Evolutionary conservation across 345 rosid genomes (phyloP), one percentile per base, ranked within the genome.

Genomic region (Lepidium sativum): DNA sequence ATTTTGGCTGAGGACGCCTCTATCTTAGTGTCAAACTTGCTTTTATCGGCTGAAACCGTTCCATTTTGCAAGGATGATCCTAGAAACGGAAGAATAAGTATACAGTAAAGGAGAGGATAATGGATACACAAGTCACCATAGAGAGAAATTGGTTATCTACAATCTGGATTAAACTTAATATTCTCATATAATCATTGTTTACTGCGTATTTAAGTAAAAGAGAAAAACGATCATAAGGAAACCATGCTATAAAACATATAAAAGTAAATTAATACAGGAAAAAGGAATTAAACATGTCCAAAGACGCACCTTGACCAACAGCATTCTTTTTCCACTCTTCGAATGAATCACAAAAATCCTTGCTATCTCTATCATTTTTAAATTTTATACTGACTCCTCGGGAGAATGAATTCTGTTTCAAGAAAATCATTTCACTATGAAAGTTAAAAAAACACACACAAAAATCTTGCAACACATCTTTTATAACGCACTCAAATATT

Each of bases 1-100:
- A 94, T 90, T 80, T 94, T 94, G 39, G 99, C 95, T 15, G 99
- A 94, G 18, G 96, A 82, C 33, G 96, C 48, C 69, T 94, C 99
- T 40, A 94, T 88, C 76, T 94, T 94, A 58, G 77, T 77, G 55
- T 90, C 97, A 15, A 94, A 94, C 84, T 86, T 94, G 95, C 97
- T 77, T 65, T 60, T 83, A 63, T 68, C 58, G 73, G 60, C 54
- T 47, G 80, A 71, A 44, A 83, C 57, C 12, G 58, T 70, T 73
- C 94, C 91, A 76, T 87, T 85, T 38, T 80, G 69, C 45, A 84
- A 60, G 41, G 45, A 49, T 7, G 57, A 53, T 65, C 66, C 96
- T 94, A 83, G 9, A 68, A 63, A 21, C 39, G 18, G 65, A 76
- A 70, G 37, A 25, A 43, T 17, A 9, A 57, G 8, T 42, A 21